Conservation (phyloP, 441 rosid genomes). For the Rhodomyrtus psidioides region DNA sequence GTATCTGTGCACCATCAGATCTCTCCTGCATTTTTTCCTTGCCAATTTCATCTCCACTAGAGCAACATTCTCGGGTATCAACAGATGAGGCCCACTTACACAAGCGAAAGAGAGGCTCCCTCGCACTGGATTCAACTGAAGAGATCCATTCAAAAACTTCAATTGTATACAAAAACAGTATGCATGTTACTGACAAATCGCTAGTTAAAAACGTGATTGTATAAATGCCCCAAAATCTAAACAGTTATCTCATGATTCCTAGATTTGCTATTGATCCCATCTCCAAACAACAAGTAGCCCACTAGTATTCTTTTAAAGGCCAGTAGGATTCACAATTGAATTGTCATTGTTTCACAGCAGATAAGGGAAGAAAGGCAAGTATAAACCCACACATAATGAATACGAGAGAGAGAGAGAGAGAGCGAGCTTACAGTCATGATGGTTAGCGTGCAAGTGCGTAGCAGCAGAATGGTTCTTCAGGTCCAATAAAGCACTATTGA, state of each 20-base stretch:
- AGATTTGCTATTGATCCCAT: background rate
- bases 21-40: conserved; percentile 20
- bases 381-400: background rate
- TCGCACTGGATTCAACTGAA: conserved; percentile 34
- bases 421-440: conserved; percentile 24
- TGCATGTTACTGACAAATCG: background rate
- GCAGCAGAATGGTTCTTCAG: conserved; percentile 71
- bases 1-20: conserved; percentile 29
- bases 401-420: background rate
- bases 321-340: background rate
- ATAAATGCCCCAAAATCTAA: background rate
- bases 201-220: background rate
- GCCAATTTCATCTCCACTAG: conserved; percentile 17
- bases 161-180: background rate
- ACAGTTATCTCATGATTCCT: background rate
- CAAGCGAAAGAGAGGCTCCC: conserved; percentile 46
- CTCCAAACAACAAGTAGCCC: background rate
- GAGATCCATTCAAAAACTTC: background rate
- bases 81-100: conserved; percentile 60
- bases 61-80: conserved; percentile 15
- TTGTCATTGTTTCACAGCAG: background rate
- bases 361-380: background rate
- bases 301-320: background rate
- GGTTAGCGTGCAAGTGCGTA: conserved; percentile 42
- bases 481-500: conserved; percentile 66